Evolutionary conservation across 1,284 basidiomycete species (phyloP).

Genomic region (Puccinia polysora): DNA sequence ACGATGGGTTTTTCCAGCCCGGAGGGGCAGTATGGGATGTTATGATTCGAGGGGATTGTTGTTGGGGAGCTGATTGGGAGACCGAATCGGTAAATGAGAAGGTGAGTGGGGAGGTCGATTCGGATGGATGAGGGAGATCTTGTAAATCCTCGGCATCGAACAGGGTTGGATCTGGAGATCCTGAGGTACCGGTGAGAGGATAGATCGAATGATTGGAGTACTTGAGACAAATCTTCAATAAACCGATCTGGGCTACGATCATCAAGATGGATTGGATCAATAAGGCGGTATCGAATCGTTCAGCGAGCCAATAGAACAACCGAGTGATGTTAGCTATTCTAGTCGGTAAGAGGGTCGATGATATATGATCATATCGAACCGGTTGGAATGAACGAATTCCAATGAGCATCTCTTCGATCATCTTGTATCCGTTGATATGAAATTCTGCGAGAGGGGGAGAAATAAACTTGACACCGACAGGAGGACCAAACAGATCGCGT

Average conservation of each 20-base stretch:
- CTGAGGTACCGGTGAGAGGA: constrained; percentile 14
- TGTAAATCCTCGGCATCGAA: constrained; percentile 1
- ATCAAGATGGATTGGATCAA: constrained; percentile 56
- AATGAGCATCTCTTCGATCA: neutral
- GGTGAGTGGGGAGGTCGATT: too few species aligned
- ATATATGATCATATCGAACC: neutral
- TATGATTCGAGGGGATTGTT: neutral
- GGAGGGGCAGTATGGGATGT: neutral
- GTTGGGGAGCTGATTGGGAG: neutral
- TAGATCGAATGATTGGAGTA: constrained; percentile 50
- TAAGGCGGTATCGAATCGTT: constrained; percentile 57
- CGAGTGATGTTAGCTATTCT: constrained; percentile 28
- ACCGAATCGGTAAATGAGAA: too few species aligned
- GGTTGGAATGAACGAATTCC: neutral
- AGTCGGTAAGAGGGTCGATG: neutral
- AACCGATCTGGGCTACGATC: constrained; percentile 56
- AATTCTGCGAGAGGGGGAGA: neutral
- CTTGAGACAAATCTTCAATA: constrained; percentile 57
- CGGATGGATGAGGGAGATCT: neutral
- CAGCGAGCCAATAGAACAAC: constrained; percentile 56
- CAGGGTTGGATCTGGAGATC: neutral
- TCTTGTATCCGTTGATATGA: neutral
- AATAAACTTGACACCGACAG: constrained; percentile 47
- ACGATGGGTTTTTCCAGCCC: too few species aligned
- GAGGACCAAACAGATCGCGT: constrained; percentile 53